These are phyloP conservation scores for Colletotrichum costaricense DNA, from an alignment of 2,329 filamentous ascomycete genomes.

Conservation along the genomic window DNA sequence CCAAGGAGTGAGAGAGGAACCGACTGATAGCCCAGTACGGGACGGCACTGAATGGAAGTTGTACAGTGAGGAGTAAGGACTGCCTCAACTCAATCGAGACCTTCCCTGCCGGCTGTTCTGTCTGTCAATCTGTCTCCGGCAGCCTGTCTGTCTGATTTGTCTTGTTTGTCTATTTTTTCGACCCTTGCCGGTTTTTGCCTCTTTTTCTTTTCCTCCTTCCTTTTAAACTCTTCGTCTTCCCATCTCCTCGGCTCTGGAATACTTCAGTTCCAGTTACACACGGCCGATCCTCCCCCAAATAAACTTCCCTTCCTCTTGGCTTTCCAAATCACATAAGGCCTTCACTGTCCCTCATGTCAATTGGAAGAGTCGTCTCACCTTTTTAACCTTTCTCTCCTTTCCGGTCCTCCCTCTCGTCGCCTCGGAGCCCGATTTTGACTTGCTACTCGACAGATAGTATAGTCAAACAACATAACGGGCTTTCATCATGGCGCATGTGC, in stretches of 20 bases:
- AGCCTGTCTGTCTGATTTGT: slow-evolving; percentile 1
- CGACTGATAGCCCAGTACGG: slow-evolving; percentile 19
- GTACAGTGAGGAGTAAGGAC: slow-evolving; percentile 17
- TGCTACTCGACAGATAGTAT: not conserved
- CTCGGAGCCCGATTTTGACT: not conserved
- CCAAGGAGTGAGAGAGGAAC: slow-evolving; percentile 7
- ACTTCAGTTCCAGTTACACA: slow-evolving; percentile 6
- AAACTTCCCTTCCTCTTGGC: slow-evolving; percentile 1
- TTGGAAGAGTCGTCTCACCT: slow-evolving; percentile 10
- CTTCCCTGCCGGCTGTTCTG: slow-evolving; percentile 25
- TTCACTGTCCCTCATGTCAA: slow-evolving; percentile 28
- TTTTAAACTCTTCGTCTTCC: slow-evolving; percentile 33
- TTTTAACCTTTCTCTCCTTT: slow-evolving; percentile 7
- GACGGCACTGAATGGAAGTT: slow-evolving; percentile 15
- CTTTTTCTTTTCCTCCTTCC: slow-evolving; percentile 13
- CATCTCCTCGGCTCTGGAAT: slow-evolving; percentile 15
- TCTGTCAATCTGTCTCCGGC: slow-evolving; percentile 13
- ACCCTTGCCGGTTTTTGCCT: slow-evolving; percentile 34
- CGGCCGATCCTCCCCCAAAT: slow-evolving; percentile 1
- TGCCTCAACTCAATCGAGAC: slow-evolving; percentile 34
- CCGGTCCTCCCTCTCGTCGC: not conserved
- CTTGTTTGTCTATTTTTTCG: slow-evolving; percentile 2
- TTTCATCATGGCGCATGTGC: slow-evolving; percentile 30
- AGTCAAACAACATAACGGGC: slow-evolving; percentile 1
- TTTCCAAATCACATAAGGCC: slow-evolving; percentile 1